Conservation (phyloP, 148 eudicot genomes). For the Diospyros kaki region DNA sequence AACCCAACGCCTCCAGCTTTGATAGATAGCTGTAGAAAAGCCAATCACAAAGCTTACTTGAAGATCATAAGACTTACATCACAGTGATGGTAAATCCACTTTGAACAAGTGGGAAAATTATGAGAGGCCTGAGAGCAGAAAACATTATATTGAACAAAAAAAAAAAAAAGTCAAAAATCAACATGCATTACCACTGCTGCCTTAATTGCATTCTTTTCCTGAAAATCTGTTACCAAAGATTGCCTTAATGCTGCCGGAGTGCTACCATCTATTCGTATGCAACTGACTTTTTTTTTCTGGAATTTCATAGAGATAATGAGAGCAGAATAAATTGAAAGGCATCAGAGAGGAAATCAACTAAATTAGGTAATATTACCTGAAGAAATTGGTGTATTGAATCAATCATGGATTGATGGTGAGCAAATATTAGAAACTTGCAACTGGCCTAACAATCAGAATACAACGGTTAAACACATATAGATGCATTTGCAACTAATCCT, state of each 20-base stretch:
- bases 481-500: neutral
- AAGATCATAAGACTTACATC: neutral
- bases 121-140: slow-evolving; percentile 1
- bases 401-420: slow-evolving; percentile 95
- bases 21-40: slow-evolving; percentile 66
- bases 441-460: slow-evolving; percentile 56
- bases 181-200: slow-evolving; percentile 79
- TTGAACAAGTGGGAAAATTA: neutral
- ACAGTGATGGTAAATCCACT: neutral
- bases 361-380: slow-evolving; percentile 35
- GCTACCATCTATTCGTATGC: slow-evolving; percentile 91
- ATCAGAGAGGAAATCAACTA: neutral
- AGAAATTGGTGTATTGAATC: slow-evolving; percentile 72
- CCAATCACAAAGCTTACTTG: neutral
- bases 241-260: slow-evolving; percentile 85
- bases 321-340: slow-evolving; percentile 1
- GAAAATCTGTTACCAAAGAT: slow-evolving; percentile 78
- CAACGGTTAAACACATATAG: neutral
- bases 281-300: slow-evolving; percentile 86
- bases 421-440: slow-evolving; percentile 91
- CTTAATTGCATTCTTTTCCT: slow-evolving; percentile 75
- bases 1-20: slow-evolving; percentile 97
- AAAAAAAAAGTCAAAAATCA: neutral
- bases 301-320: slow-evolving; percentile 21
- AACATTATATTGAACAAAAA: neutral